These are phyloP conservation scores for Talaromyces trachyspermus DNA, from an alignment of 495 filamentous ascomycete species.

Conservation along the genomic window DNA sequence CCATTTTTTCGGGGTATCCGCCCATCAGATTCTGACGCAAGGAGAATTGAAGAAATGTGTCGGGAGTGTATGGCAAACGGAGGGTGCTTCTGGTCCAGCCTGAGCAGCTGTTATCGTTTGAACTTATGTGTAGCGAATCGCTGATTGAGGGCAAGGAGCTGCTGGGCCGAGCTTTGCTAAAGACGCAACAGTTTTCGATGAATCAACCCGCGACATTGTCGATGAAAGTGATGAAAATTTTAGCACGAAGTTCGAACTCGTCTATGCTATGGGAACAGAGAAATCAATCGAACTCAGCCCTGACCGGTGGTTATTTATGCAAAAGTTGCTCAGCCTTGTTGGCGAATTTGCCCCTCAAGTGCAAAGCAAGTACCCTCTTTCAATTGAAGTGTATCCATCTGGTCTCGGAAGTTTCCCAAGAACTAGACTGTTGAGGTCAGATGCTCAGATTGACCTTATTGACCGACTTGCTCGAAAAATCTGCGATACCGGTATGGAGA, in stretches of 20 bases:
- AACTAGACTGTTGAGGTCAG: neutral
- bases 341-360: slow-evolving; percentile 15
- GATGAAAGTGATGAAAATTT: slow-evolving; percentile 58
- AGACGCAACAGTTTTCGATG: slow-evolving; percentile 32
- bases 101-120: slow-evolving; percentile 59
- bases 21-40: slow-evolving; percentile 20
- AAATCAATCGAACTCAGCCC: slow-evolving; percentile 44
- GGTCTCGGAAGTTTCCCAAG: neutral
- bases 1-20: slow-evolving; percentile 48
- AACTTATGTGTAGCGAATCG: slow-evolving; percentile 52
- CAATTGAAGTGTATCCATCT: slow-evolving; percentile 22
- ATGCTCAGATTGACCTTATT: neutral
- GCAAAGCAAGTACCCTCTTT: slow-evolving; percentile 14
- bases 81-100: slow-evolving; percentile 54
- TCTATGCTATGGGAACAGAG: slow-evolving; percentile 56
- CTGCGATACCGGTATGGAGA: slow-evolving; percentile 13
- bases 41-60: slow-evolving; percentile 14
- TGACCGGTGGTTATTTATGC: slow-evolving; percentile 48
- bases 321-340: slow-evolving; percentile 41
- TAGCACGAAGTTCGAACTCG: slow-evolving; percentile 47
- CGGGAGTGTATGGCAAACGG: slow-evolving; percentile 35
- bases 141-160: slow-evolving; percentile 11
- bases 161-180: slow-evolving; percentile 24
- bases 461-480: neutral
- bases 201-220: slow-evolving; percentile 41